A percentile compares a stretch with the other conserved stretches of the same genome.
These are phyloP conservation scores for Podospora australis DNA, from an alignment of 495 filamentous ascomycete species.

Conservation along the genomic window DNA sequence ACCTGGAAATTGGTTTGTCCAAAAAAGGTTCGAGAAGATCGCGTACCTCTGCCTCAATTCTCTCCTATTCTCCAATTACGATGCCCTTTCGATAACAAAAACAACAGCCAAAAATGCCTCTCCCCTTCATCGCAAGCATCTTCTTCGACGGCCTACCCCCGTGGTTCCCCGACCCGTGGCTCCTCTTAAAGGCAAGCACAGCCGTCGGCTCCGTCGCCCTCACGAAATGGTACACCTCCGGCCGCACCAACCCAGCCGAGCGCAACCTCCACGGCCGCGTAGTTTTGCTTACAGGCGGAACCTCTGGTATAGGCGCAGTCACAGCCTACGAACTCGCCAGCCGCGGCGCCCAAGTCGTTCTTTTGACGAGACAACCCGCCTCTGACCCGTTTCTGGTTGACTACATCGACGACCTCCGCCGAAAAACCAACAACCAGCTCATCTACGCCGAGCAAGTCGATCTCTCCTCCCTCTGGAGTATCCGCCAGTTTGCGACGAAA, in stretches of 20 bases:
- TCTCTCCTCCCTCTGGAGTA: constrained; percentile 74
- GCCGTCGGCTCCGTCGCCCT: constrained; percentile 54
- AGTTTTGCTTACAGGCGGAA: constrained; percentile 90
- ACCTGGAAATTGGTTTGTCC: not conserved
- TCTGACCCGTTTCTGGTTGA: constrained; percentile 85
- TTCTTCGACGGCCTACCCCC: constrained; percentile 56
- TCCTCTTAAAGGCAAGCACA: constrained; percentile 52
- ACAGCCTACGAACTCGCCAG: constrained; percentile 66
- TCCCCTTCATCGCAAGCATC: constrained; percentile 60
- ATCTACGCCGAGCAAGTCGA: constrained; percentile 96
- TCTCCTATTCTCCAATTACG: too few relatives aligned
- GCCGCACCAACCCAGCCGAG: constrained; percentile 68
- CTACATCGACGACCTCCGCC: constrained; percentile 82
- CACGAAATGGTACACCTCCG: constrained; percentile 73
- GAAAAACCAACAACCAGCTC: constrained; percentile 71
- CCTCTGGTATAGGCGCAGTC: constrained; percentile 82
- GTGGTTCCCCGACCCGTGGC: constrained; percentile 58
- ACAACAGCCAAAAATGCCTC: constrained; percentile 56
- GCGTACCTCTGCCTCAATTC: too few relatives aligned
- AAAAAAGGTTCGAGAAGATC: too few relatives aligned
- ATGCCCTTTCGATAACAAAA: not conserved
- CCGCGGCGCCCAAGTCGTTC: constrained; percentile 84
- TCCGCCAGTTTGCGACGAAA: constrained; percentile 92
- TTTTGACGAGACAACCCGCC: constrained; percentile 75
- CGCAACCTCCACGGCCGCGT: constrained; percentile 88